phyloP scores from a whole-genome alignment of 768 basidiomycete genomes.

The Phanerochaete sordida region DNA sequence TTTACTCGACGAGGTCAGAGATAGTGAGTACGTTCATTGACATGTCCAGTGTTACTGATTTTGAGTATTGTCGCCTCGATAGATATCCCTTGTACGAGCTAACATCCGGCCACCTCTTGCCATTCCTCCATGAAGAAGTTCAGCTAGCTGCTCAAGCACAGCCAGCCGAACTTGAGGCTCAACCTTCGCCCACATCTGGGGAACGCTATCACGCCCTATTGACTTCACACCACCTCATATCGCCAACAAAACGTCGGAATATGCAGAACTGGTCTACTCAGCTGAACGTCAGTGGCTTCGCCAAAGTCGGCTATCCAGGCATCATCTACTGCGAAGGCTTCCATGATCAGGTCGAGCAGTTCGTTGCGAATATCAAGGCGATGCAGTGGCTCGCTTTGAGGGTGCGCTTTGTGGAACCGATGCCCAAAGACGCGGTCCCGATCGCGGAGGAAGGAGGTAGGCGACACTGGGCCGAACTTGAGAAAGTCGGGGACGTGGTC shows the following conservation, averaged over 20 bases:
- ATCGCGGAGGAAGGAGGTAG: background rate
- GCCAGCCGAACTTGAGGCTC: background rate
- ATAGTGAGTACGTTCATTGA: slow-evolving; percentile 25
- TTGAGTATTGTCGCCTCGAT: background rate
- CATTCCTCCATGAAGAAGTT: slow-evolving; percentile 44
- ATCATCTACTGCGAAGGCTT: slow-evolving; percentile 68
- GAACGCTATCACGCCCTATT: slow-evolving; percentile 35
- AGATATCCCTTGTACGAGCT: slow-evolving; percentile 65
- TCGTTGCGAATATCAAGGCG: slow-evolving; percentile 60
- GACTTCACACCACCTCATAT: slow-evolving; percentile 70
- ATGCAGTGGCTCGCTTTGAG: slow-evolving; percentile 80
- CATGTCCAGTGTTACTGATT: background rate
- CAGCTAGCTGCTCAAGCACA: background rate
- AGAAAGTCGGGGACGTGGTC: slow-evolving; percentile 49
- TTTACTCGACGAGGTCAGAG: slow-evolving; percentile 32
- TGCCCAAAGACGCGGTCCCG: slow-evolving; percentile 14
- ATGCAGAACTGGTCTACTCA: slow-evolving; percentile 53
- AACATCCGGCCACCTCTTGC: slow-evolving; percentile 53
- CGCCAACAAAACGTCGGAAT: slow-evolving; percentile 58
- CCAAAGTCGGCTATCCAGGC: slow-evolving; percentile 74
- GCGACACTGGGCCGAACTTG: slow-evolving; percentile 47
- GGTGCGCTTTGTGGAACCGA: slow-evolving; percentile 55
- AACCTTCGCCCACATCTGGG: background rate
- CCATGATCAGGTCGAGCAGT: slow-evolving; percentile 52
- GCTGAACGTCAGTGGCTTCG: slow-evolving; percentile 58